Conservation (phyloP, 1,139 yeast species). For the Sugiyamaella sp. region DNA sequence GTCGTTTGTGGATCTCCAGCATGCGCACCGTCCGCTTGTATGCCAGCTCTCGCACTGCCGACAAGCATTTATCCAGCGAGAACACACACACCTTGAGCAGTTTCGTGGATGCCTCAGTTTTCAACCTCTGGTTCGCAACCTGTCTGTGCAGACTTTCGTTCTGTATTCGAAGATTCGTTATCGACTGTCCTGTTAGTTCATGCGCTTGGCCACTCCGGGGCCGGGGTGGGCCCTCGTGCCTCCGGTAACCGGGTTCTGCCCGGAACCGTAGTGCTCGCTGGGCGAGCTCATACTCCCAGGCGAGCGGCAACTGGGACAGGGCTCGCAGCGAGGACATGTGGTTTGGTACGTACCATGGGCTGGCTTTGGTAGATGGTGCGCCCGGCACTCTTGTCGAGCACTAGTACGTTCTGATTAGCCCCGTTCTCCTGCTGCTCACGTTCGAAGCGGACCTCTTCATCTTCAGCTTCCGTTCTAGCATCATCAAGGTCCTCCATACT, state of each 20-base stretch:
- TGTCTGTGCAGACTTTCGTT: conserved; percentile 27
- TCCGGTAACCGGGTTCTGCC: too few species aligned
- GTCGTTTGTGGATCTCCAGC: conserved; percentile 33
- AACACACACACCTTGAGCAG: conserved; percentile 30
- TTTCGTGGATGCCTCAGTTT: conserved; percentile 29
- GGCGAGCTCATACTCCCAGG: too few species aligned
- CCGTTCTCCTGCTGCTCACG: too few species aligned
- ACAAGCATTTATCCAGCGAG: conserved; percentile 33
- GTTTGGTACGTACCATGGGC: too few species aligned
- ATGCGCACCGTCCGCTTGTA: conserved; percentile 33
- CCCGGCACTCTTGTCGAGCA: too few species aligned
- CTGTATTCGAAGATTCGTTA: conserved; percentile 22
- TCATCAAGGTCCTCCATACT: conserved; percentile 35
- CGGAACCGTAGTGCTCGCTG: too few species aligned
- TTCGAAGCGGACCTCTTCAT: conserved; percentile 18
- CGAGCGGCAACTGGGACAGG: too few species aligned
- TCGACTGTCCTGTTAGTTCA: conserved; percentile 3
- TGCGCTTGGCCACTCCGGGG: too few species aligned
- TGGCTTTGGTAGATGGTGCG: too few species aligned
- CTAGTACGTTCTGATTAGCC: too few species aligned
- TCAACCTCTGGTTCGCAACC: conserved; percentile 25
- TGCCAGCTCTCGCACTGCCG: conserved; percentile 32
- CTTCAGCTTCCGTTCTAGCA: conserved; percentile 30
- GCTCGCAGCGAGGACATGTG: too few species aligned
- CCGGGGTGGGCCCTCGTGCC: too few species aligned